Base-by-base conservation (phyloP, 768 basidiomycete species). In the Agrocybe pediades region DNA sequence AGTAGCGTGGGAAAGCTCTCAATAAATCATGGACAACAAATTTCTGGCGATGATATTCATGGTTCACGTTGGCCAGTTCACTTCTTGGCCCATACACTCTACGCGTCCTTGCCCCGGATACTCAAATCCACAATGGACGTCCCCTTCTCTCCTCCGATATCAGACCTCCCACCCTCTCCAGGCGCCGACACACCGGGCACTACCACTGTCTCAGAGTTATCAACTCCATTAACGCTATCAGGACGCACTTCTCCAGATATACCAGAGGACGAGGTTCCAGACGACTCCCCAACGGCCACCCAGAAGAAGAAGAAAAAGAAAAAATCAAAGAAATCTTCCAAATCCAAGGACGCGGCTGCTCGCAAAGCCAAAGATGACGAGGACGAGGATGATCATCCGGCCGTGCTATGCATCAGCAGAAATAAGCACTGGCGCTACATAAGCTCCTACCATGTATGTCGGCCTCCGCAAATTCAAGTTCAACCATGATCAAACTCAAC, bases 401-500 rank as follows among this genome's bases (percentile, higher is more conserved):
- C 86, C 0, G 83, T 88, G 29, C 79, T 95, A 2, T 90, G 88
- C 67, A 95, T 95, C 62, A 91, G 88, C 72, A 82, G 93, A 60
- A 94, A 95, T 74, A 95, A 95, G 69, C 93, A 95, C 64, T 94
- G 92, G 93, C 84, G 86, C 24, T 94, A 93, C 64, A 94, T 95
- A 71, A 92, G 89, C 71, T 92, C 92, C 20, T 93, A 90, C 68
- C 90, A 92, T 68, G 91, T 92, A 73, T 55, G 87, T 84, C 43
- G 55, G 39, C 41, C 59, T 55, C 20, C 52, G 50, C 29, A 53
- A 46, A 26, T 51, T 21, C 46, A 17, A 29, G 49, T 46, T 58
- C 19, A 39, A 19, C 33, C 42, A 46, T 62, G 36, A 54, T 52
- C 17, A 29, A 55, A 29, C 61, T 63, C 48, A 64, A 52, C 42